phyloP scores from a whole-genome alignment of 2,329 filamentous ascomycete species.

The Ophiocordyceps camponoti-saundersi region DNA sequence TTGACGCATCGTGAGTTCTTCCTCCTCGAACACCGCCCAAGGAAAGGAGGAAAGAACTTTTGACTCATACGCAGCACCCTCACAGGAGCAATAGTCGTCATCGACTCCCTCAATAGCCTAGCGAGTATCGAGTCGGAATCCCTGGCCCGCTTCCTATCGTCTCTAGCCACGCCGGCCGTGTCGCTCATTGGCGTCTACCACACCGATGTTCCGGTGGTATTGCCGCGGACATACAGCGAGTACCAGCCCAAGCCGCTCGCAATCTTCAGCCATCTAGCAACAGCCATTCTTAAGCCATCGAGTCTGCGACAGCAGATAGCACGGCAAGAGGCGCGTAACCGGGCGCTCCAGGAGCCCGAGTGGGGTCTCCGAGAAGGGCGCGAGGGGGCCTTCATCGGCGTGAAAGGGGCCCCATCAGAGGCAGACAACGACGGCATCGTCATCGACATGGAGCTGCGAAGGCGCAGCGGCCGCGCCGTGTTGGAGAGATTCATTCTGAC shows the following conservation, averaged over 20 bases:
- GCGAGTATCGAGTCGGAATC: conserved; percentile 33
- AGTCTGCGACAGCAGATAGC: conserved; percentile 60
- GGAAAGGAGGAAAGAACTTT: no score
- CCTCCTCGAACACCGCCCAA: no score
- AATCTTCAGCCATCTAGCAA: conserved; percentile 71
- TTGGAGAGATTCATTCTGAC: conserved; percentile 45
- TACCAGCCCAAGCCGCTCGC: conserved; percentile 55
- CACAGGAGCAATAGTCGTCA: conserved; percentile 54
- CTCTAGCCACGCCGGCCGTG: conserved; percentile 44
- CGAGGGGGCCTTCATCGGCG: conserved; percentile 62
- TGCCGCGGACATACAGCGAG: conserved; percentile 24
- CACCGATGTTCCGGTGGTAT: conserved; percentile 50
- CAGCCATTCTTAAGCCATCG: conserved; percentile 59
- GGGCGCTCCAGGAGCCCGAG: conserved; percentile 56
- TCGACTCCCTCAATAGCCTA: conserved; percentile 65
- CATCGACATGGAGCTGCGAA: conserved; percentile 69
- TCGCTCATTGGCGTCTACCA: conserved; percentile 74
- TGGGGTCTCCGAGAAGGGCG: conserved; percentile 64
- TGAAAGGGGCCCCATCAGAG: conserved; percentile 26
- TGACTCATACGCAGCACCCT: neutral
- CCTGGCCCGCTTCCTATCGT: conserved; percentile 53
- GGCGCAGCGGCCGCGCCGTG: conserved; percentile 66
- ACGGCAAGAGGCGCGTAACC: conserved; percentile 56
- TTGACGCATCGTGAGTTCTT: neutral
- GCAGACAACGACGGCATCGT: conserved; percentile 34